A percentile compares a stretch with the other conserved stretches of the same genome.
Conservation (phyloP, 257 asterid genomes). For the Thymus quinquecostatus region DNA sequence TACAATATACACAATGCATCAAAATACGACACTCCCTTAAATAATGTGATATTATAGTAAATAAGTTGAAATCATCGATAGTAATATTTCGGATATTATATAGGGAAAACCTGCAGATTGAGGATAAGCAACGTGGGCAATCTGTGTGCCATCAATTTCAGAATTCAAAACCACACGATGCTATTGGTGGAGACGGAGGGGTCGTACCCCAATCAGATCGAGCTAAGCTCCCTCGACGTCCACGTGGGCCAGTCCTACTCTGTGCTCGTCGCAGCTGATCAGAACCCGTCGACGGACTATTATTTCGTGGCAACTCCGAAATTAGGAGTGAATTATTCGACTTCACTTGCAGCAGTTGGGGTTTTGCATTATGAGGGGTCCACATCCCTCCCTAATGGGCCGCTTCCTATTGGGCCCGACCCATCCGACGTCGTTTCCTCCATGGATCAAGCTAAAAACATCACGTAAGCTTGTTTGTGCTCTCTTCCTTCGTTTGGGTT, state of each 20-base stretch:
- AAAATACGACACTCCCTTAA: too few species aligned
- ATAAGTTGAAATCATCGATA: too few species aligned
- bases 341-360: conserved; percentile 49
- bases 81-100: not conserved
- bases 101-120: conserved; percentile 63
- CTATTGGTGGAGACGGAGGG: conserved; percentile 72
- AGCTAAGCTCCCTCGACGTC: conserved; percentile 56
- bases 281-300: conserved; percentile 42
- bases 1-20: too few species aligned
- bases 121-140: conserved; percentile 68
- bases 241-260: conserved; percentile 84
- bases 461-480: conserved; percentile 43
- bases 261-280: conserved; percentile 61
- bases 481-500: too few species aligned
- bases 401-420: conserved; percentile 65
- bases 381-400: conserved; percentile 41
- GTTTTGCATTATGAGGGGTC: conserved; percentile 66
- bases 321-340: conserved; percentile 22
- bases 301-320: conserved; percentile 71
- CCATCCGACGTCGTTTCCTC: conserved; percentile 58
- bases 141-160: conserved; percentile 59
- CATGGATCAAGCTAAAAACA: conserved; percentile 55
- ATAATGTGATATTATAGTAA: too few species aligned
- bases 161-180: conserved; percentile 65
- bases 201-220: conserved; percentile 55